A percentile compares a stretch with the other conserved stretches of the same genome.
phyloP scores from a whole-genome alignment of 768 basidiomycete genomes.

The Rickenella mellea region DNA sequence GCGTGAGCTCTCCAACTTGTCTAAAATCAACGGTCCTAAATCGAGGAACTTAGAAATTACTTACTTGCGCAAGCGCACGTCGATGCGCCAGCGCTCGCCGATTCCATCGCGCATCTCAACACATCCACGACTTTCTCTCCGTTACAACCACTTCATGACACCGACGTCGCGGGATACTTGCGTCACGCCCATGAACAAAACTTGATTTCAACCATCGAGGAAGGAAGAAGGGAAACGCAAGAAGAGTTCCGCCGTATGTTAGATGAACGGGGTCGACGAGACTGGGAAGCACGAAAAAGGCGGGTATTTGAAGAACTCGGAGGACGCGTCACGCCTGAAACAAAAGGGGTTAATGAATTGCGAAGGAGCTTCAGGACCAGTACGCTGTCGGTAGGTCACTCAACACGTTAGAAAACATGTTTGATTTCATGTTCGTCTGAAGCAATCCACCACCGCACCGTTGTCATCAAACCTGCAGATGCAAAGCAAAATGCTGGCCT shows the following conservation, averaged over 20 bases:
- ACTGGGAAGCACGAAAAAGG: conserved; percentile 89
- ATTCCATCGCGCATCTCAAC: conserved; percentile 77
- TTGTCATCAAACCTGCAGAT: conserved; percentile 41
- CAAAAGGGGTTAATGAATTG: conserved; percentile 44
- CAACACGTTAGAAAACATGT: neutral
- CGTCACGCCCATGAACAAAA: conserved; percentile 94
- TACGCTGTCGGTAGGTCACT: conserved; percentile 42
- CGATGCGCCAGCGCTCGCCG: conserved; percentile 80
- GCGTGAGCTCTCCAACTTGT: conserved; percentile 40
- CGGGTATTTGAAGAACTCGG: conserved; percentile 86
- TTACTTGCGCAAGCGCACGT: conserved; percentile 90
- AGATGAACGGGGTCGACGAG: conserved; percentile 62
- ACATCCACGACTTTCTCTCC: conserved; percentile 78
- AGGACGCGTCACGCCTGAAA: conserved; percentile 49
- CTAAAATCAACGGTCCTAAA: conserved; percentile 4
- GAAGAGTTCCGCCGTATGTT: conserved; percentile 76
- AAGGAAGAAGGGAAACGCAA: conserved; percentile 77
- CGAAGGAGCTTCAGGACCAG: conserved; percentile 55
- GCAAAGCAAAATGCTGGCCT: conserved; percentile 95
- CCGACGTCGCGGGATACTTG: conserved; percentile 87
- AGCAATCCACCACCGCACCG: conserved; percentile 5
- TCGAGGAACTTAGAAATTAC: conserved; percentile 53
- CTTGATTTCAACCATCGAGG: conserved; percentile 89
- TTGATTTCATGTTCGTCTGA: neutral
- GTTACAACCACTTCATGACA: conserved; percentile 88